Conservation (phyloP, 1,284 basidiomycete genomes). For the Cutaneotrichosporon spelunceum region DNA sequence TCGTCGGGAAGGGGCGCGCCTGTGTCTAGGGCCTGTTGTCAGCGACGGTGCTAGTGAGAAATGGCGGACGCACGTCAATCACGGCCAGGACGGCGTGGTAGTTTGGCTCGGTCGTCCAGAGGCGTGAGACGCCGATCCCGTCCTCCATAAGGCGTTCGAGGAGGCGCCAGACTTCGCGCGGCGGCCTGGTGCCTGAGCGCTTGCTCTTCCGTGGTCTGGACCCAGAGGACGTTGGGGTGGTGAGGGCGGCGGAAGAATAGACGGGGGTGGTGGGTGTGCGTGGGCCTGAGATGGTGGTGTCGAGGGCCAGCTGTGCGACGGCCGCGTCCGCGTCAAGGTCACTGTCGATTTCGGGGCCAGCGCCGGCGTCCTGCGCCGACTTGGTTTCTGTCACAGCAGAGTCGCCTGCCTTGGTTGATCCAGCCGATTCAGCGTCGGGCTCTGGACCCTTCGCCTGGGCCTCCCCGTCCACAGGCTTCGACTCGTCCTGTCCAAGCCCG, state of each 20-base stretch:
- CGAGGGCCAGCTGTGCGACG: neutral
- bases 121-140: constrained; percentile 18
- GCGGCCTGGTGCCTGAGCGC: constrained; percentile 25
- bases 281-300: neutral
- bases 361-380: neutral
- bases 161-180: constrained; percentile 39
- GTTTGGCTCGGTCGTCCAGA: constrained; percentile 27
- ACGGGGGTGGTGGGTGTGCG: neutral
- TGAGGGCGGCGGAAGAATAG: neutral
- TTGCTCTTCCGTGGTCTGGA: neutral
- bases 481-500: neutral
- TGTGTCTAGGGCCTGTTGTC: constrained; percentile 22
- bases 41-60: neutral
- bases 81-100: constrained; percentile 20
- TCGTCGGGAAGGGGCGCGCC: constrained; percentile 10
- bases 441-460: neutral
- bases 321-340: neutral
- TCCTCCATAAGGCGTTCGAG: constrained; percentile 42
- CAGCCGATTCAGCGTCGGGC: neutral
- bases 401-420: neutral
- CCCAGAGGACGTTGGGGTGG: neutral
- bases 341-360: too few relatives aligned
- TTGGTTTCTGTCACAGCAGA: neutral
- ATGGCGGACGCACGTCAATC: constrained; percentile 33
- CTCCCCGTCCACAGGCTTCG: neutral